A percentile compares a stretch with the other conserved stretches of the same genome.
Conservation (phyloP, 345 rosid genomes). For the Rhizophora mangle region DNA sequence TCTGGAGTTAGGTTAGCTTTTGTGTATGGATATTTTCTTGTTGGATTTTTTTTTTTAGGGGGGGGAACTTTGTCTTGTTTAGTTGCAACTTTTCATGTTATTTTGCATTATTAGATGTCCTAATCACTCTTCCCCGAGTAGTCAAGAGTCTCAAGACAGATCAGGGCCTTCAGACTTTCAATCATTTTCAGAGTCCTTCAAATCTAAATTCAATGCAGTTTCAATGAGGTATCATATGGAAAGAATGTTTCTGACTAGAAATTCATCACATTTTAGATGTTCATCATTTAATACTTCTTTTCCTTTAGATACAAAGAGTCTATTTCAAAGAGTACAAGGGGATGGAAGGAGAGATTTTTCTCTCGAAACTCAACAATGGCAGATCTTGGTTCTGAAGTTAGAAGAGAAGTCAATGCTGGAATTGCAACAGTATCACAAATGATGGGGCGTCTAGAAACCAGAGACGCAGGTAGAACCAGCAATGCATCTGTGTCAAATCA, state of each 20-base stretch:
- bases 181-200: constrained; percentile 81
- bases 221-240: constrained; percentile 56
- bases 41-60: neutral
- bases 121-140: constrained; percentile 50
- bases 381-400: constrained; percentile 78
- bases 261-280: neutral
- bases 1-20: neutral
- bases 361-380: constrained; percentile 69
- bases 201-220: constrained; percentile 68
- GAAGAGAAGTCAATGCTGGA: constrained; percentile 84
- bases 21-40: constrained; percentile 3
- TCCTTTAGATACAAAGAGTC: constrained; percentile 79
- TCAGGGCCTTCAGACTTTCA: constrained; percentile 88
- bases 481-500: constrained; percentile 35
- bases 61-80: neutral
- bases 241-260: neutral
- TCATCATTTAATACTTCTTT: neutral
- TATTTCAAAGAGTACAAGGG: constrained; percentile 84
- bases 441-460: constrained; percentile 72
- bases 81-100: constrained; percentile 2
- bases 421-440: constrained; percentile 78
- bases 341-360: constrained; percentile 88
- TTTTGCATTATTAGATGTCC: constrained; percentile 40
- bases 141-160: constrained; percentile 45
- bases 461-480: constrained; percentile 7